A percentile compares a stretch with the other conserved stretches of the same genome.
These are phyloP conservation scores for Kwoniella shandongensis DNA, from an alignment of 768 basidiomycete genomes.

Conservation along the genomic window DNA sequence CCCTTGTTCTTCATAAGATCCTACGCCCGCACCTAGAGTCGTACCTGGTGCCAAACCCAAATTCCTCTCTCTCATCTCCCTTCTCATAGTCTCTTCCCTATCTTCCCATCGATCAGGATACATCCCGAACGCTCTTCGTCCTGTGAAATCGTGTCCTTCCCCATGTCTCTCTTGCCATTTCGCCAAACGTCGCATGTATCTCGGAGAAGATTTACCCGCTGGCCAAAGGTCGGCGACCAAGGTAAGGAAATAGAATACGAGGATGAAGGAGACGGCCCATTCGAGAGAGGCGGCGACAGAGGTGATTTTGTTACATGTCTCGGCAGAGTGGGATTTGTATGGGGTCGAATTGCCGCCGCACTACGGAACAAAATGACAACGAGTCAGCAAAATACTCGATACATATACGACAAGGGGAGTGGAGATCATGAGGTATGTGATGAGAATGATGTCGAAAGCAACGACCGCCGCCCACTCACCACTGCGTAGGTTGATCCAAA, in stretches of 20 bases:
- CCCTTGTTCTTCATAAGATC: not conserved
- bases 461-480: slow-evolving; percentile 20
- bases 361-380: slow-evolving; percentile 4
- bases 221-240: slow-evolving; percentile 56
- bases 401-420: not conserved
- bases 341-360: slow-evolving; percentile 35
- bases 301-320: slow-evolving; percentile 46
- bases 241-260: slow-evolving; percentile 53
- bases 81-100: slow-evolving; percentile 26
- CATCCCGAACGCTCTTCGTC: slow-evolving; percentile 41
- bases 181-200: slow-evolving; percentile 52
- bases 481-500: slow-evolving; percentile 52
- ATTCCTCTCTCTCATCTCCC: slow-evolving; percentile 37
- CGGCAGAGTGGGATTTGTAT: slow-evolving; percentile 24
- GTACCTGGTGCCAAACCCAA: not conserved
- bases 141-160: slow-evolving; percentile 50
- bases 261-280: slow-evolving; percentile 52
- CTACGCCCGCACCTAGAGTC: not conserved
- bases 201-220: slow-evolving; percentile 49
- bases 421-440: too few species aligned
- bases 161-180: slow-evolving; percentile 50
- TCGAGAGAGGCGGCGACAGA: slow-evolving; percentile 52
- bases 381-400: not conserved
- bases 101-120: slow-evolving; percentile 47
- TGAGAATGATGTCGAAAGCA: not conserved